phyloP scores from a whole-genome alignment of 2,329 filamentous ascomycete species.

The Ceratocystis colombiana region DNA sequence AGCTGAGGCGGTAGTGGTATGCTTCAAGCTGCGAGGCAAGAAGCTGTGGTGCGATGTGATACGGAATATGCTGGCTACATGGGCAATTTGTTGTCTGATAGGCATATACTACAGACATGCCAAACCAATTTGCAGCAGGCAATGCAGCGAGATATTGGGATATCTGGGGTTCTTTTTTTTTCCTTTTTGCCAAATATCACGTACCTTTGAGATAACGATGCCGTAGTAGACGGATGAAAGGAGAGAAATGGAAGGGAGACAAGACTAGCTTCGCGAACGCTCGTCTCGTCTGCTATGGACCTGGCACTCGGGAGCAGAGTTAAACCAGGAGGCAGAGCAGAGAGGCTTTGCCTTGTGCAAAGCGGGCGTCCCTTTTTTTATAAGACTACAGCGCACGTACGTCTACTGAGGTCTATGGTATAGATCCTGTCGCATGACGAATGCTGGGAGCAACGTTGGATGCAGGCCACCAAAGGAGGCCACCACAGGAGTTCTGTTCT shows the following conservation, averaged over 20 bases:
- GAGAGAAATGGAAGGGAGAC: background rate
- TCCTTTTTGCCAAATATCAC: background rate
- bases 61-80: background rate
- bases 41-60: constrained; percentile 1
- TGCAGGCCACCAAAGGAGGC: background rate
- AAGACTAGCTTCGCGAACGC: background rate
- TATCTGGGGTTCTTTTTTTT: background rate
- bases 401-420: constrained; percentile 13
- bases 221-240: background rate
- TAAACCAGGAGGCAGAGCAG: background rate
- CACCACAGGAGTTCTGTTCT: background rate
- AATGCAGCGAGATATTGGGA: background rate
- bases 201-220: background rate
- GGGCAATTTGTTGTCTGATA: background rate
- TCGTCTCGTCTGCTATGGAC: background rate
- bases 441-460: background rate
- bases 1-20: background rate
- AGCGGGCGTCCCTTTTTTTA: background rate
- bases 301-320: background rate
- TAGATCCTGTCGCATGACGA: constrained; percentile 12
- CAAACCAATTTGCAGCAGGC: background rate
- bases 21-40: background rate
- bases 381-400: constrained; percentile 13
- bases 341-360: background rate
- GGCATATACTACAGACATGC: background rate